phyloP scores from a whole-genome alignment of 345 rosid species.

The Eutrema heterophyllum region DNA sequence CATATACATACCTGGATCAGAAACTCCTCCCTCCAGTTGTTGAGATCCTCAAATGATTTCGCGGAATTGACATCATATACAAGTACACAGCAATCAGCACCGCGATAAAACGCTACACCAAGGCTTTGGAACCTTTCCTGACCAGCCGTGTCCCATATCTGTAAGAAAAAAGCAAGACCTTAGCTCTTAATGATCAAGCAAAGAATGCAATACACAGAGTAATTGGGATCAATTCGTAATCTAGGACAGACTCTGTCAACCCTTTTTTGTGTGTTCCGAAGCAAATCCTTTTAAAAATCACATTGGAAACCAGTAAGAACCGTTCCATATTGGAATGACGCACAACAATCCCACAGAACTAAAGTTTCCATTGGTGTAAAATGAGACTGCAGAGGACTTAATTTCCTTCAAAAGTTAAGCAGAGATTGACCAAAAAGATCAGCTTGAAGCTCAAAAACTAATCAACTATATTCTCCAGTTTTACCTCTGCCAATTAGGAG shows the following conservation, averaged over 20 bases:
- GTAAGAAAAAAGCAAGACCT: not conserved
- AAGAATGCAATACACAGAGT: not conserved
- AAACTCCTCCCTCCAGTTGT: conserved; percentile 92
- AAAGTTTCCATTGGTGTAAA: not conserved
- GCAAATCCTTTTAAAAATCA: not conserved
- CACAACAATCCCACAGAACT: not conserved
- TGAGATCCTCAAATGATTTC: conserved; percentile 83
- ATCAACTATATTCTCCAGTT: not conserved
- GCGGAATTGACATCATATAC: conserved; percentile 83
- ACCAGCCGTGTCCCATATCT: conserved; percentile 97
- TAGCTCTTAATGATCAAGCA: not conserved
- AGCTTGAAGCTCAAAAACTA: not conserved
- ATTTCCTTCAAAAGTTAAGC: not conserved
- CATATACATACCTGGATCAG: conserved; percentile 61
- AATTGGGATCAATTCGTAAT: not conserved
- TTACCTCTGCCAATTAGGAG: not conserved
- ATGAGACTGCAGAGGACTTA: not conserved
- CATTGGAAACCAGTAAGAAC: not conserved
- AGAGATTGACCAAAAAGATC: not conserved
- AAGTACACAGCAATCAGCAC: conserved; percentile 93
- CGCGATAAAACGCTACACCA: conserved; percentile 88
- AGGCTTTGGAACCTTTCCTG: conserved; percentile 94
- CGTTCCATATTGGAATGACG: not conserved
- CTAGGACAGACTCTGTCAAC: not conserved
- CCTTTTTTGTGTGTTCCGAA: not conserved